Conservation (phyloP, 2,329 filamentous ascomycete species). For the Aspergillus amoenus region DNA sequence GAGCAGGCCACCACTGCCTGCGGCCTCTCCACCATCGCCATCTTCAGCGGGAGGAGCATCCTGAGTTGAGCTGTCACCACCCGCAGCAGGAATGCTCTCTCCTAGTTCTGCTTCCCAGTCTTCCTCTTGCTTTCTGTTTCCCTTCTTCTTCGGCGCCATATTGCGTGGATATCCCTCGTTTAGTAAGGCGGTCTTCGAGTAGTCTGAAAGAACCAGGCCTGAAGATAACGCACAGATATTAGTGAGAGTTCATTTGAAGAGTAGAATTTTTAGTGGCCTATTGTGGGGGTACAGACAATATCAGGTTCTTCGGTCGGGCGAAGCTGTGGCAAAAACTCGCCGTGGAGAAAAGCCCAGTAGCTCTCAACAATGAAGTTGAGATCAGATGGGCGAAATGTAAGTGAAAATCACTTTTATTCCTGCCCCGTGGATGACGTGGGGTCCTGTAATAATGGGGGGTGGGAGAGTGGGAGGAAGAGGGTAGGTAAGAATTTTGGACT, state of each 20-base stretch:
- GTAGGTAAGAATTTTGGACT: constrained; percentile 24
- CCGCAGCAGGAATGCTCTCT: constrained; percentile 61
- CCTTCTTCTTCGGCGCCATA: constrained; percentile 97
- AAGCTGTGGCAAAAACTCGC: constrained; percentile 13
- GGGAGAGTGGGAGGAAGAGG: constrained; percentile 9
- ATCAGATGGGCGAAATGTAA: constrained; percentile 2
- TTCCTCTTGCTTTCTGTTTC: constrained; percentile 78
- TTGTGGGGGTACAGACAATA: constrained; percentile 19
- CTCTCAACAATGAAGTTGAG: background rate
- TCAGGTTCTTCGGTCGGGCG: constrained; percentile 10
- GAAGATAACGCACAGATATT: background rate
- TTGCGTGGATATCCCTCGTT: constrained; percentile 18
- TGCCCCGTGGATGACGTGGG: constrained; percentile 17
- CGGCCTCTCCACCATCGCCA: constrained; percentile 55
- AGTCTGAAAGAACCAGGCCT: background rate
- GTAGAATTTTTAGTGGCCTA: constrained; percentile 5
- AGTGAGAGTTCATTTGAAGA: background rate
- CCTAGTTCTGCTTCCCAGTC: constrained; percentile 95
- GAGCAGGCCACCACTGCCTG: constrained; percentile 70
- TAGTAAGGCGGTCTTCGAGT: background rate
- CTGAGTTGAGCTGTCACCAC: constrained; percentile 45
- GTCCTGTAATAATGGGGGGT: constrained; percentile 13
- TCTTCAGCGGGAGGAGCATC: constrained; percentile 50
- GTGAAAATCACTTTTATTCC: constrained; percentile 10
- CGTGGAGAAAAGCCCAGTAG: background rate